A percentile compares a stretch with the other conserved stretches of the same genome.
Conservation (phyloP, 441 rosid genomes). For the Eruca vesicaria region DNA sequence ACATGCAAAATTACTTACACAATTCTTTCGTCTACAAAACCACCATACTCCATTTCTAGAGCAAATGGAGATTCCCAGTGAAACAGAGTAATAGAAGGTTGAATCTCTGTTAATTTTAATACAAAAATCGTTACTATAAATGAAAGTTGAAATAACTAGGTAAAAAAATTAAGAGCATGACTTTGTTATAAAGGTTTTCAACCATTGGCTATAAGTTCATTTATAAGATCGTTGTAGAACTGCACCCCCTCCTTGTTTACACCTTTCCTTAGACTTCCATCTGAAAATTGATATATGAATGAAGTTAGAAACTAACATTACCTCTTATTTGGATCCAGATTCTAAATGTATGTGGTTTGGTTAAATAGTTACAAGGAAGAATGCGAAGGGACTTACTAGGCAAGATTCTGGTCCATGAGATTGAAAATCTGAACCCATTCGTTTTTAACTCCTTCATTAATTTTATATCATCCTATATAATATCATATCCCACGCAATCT, state of each 20-base stretch:
- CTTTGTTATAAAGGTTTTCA: background rate
- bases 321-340: background rate
- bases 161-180: background rate
- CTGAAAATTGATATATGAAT: conserved; percentile 18
- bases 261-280: conserved; percentile 31
- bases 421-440: conserved; percentile 47
- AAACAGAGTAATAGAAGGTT: conserved; percentile 30
- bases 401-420: conserved; percentile 47
- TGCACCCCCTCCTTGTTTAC: conserved; percentile 36
- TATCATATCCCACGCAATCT: background rate
- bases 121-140: background rate
- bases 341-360: background rate
- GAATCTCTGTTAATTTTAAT: conserved; percentile 10
- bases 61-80: conserved; percentile 38
- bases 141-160: background rate
- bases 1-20: conserved; percentile 24
- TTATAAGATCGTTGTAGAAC: conserved; percentile 43
- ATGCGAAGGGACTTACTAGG: conserved; percentile 39
- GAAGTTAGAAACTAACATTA: background rate
- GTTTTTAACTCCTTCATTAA: conserved; percentile 38
- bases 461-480: conserved; percentile 33
- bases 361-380: background rate
- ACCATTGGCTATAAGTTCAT: conserved; percentile 41
- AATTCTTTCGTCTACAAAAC: conserved; percentile 16
- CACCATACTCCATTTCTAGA: conserved; percentile 20